Conservation (phyloP, 1,284 basidiomycete species). For the Mrakiaceae sp. region DNA sequence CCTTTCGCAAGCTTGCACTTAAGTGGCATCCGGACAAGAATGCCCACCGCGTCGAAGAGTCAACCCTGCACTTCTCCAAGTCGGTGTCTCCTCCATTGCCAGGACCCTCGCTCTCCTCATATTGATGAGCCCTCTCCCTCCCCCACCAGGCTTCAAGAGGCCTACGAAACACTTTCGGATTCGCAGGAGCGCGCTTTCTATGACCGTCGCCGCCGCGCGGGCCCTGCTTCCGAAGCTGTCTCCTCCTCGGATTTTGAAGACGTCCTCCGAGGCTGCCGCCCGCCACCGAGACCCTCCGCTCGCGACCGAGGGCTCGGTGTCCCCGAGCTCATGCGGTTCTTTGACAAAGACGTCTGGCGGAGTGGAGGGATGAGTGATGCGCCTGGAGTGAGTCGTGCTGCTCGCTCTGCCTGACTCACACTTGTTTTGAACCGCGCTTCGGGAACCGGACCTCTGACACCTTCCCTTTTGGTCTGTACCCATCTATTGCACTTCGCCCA, state of each 20-base stretch:
- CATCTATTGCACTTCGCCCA: slow-evolving; percentile 30
- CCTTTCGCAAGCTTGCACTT: slow-evolving; percentile 65
- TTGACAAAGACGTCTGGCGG: slow-evolving; percentile 63
- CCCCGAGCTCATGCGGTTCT: slow-evolving; percentile 73
- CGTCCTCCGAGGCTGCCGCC: slow-evolving; percentile 7
- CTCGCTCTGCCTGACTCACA: background rate
- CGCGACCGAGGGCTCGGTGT: slow-evolving; percentile 28
- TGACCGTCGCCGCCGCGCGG: slow-evolving; percentile 71
- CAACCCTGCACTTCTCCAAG: slow-evolving; percentile 73
- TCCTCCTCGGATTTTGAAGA: slow-evolving; percentile 32
- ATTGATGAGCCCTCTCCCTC: background rate
- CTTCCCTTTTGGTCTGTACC: background rate
- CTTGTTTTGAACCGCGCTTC: background rate
- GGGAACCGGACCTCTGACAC: too few species aligned
- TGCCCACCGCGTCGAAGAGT: slow-evolving; percentile 63
- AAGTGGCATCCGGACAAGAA: slow-evolving; percentile 55
- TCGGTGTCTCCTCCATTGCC: slow-evolving; percentile 45
- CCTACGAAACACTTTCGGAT: slow-evolving; percentile 21
- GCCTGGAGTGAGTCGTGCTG: slow-evolving; percentile 45
- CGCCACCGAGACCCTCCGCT: background rate
- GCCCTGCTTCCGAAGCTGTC: slow-evolving; percentile 54
- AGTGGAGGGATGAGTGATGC: slow-evolving; percentile 51
- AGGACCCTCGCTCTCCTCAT: background rate
- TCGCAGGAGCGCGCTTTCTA: slow-evolving; percentile 95
- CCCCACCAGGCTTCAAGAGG: background rate